Conservation (phyloP, 768 basidiomycete species). For the Mycena venus region DNA sequence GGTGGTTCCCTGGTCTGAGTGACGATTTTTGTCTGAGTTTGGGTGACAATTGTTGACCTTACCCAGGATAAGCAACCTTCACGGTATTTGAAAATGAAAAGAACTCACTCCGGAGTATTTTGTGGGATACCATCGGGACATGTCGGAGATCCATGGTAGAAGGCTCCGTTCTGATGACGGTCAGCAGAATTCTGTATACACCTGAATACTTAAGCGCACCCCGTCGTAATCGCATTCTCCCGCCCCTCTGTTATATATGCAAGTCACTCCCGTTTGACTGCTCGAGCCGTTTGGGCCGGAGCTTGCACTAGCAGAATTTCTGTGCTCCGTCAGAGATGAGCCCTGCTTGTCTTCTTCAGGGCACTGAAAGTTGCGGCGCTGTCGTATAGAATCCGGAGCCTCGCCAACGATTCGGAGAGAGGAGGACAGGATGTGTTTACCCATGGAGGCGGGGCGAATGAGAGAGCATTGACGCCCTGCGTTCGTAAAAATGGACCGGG, state of each 20-base stretch:
- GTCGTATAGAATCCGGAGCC: neutral
- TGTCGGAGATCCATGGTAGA: neutral
- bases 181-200: no score
- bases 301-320: neutral
- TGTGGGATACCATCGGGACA: neutral
- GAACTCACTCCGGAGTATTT: neutral
- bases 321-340: neutral
- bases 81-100: no score
- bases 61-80: neutral
- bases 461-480: no score
- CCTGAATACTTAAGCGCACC: neutral
- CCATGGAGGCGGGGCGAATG: neutral
- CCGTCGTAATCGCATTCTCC: neutral
- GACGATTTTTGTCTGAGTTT: neutral
- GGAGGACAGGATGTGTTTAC: neutral
- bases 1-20: neutral
- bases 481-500: no score
- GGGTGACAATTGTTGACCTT: neutral
- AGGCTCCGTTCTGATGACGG: neutral
- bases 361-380: conserved; percentile 5
- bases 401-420: neutral
- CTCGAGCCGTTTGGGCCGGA: neutral
- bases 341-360: neutral
- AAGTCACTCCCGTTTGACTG: neutral
- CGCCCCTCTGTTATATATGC: neutral